Evolutionary conservation across 1,139 yeast species (phyloP).

Genomic region (Blastobotrys persicus): DNA sequence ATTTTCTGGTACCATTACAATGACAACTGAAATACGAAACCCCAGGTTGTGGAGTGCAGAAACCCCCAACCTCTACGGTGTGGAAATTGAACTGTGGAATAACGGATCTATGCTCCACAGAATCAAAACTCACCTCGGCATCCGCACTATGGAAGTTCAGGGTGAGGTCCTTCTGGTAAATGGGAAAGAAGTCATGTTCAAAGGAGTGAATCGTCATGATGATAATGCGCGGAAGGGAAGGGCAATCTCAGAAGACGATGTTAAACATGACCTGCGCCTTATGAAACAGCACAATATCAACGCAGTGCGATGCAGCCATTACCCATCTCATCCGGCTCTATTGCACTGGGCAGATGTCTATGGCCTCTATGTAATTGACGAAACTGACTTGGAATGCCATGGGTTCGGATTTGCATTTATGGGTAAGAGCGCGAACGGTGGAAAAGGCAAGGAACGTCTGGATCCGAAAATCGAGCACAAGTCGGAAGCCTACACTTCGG

Average conservation of each 20-base stretch:
- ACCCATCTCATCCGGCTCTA: slow-evolving; percentile 35
- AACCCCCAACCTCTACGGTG: slow-evolving; percentile 35
- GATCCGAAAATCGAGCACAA: background rate
- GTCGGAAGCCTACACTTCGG: slow-evolving; percentile 29
- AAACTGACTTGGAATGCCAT: slow-evolving; percentile 41
- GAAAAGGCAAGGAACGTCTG: background rate
- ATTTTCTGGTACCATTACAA: background rate
- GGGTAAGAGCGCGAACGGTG: slow-evolving; percentile 1
- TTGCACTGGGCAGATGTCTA: slow-evolving; percentile 28
- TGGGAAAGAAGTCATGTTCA: slow-evolving; percentile 33
- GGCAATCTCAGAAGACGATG: slow-evolving; percentile 37
- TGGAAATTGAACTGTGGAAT: slow-evolving; percentile 24
- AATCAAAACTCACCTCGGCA: slow-evolving; percentile 35
- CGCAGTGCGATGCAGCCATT: slow-evolving; percentile 41
- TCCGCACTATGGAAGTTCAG: slow-evolving; percentile 35
- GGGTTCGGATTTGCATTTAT: slow-evolving; percentile 28
- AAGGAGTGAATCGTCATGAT: slow-evolving; percentile 41
- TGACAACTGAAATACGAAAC: slow-evolving; percentile 14
- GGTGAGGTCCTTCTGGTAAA: slow-evolving; percentile 36
- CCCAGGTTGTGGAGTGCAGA: slow-evolving; percentile 41
- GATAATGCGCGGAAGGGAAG: slow-evolving; percentile 39
- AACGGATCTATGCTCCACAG: slow-evolving; percentile 19
- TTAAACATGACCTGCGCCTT: slow-evolving; percentile 33
- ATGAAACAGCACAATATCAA: slow-evolving; percentile 41
- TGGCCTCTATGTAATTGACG: slow-evolving; percentile 38